Percentiles rank a stretch among this genome's conserved stretches.
phyloP scores from a whole-genome alignment of 352 stramenopile genomes.

The Pythium pyrilobum region DNA sequence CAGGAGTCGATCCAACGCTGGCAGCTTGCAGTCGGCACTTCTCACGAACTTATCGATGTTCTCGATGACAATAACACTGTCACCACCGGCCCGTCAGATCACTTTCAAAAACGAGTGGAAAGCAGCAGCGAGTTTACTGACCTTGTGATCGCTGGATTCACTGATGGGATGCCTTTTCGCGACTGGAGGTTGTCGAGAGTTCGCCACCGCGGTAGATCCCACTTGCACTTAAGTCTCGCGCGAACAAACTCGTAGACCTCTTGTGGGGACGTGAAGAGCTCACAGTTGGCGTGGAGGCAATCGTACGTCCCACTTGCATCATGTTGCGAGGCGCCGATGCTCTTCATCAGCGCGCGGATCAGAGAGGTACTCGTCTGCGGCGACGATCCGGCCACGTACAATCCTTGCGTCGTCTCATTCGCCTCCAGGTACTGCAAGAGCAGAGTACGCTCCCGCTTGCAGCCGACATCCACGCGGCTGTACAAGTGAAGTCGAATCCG shows the following conservation, averaged over 20 bases:
- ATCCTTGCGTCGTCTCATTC: not conserved
- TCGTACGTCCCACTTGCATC: not conserved
- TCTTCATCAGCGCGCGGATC: not conserved
- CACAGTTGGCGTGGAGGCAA: not conserved
- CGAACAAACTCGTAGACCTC: not conserved
- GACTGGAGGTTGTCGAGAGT: not conserved
- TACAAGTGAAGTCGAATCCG: not conserved
- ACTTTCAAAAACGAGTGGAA: too few species aligned
- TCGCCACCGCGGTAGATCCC: conserved; percentile 1
- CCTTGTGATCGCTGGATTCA: not conserved
- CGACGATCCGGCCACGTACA: not conserved
- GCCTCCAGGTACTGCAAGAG: not conserved
- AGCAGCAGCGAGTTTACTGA: not conserved
- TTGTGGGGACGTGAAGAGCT: not conserved
- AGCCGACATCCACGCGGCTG: conserved; percentile 2
- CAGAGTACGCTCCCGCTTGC: not conserved
- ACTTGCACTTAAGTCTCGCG: not conserved
- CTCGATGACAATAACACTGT: conserved; percentile 15
- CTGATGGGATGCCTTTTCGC: not conserved
- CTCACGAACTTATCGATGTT: conserved; percentile 10
- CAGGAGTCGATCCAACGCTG: conserved; percentile 6
- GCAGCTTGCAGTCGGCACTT: not conserved
- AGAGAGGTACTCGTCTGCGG: not conserved
- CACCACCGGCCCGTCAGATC: not conserved
- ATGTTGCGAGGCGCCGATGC: not conserved